Evolutionary conservation across 169 alveolate genomes (phyloP).

Genomic region (Plasmodium falciparum): DNA sequence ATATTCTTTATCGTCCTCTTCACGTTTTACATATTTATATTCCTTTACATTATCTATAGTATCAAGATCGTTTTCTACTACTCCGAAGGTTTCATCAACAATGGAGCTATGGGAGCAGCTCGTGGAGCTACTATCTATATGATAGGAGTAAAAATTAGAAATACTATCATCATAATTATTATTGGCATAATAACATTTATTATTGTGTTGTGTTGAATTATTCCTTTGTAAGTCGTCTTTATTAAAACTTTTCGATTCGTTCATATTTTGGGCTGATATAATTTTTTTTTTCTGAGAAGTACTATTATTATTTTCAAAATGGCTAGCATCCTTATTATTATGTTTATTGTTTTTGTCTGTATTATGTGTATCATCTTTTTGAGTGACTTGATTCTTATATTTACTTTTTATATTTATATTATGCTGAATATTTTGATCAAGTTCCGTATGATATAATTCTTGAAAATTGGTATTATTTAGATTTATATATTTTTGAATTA

Average conservation of each 20-base stretch:
- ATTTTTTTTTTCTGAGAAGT: background rate
- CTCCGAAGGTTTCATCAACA: too few species aligned
- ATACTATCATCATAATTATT: background rate
- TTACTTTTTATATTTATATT: background rate
- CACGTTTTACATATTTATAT: background rate
- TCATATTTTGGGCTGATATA: background rate
- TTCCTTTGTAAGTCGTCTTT: background rate
- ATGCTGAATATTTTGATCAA: too few species aligned
- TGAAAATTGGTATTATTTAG: background rate
- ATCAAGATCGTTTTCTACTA: too few species aligned
- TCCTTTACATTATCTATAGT: background rate
- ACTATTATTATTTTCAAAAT: background rate
- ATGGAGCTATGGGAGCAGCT: background rate
- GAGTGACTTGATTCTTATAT: background rate
- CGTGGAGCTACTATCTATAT: background rate
- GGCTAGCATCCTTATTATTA: background rate
- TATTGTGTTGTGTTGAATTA: background rate
- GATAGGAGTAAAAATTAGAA: background rate
- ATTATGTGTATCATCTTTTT: background rate
- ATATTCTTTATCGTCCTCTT: background rate
- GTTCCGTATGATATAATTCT: background rate
- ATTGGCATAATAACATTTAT: background rate
- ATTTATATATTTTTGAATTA: slow-evolving; percentile 1
- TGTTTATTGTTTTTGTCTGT: background rate
- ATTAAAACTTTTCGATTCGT: background rate